Evolutionary conservation across 2,329 filamentous ascomycete species (phyloP), one percentile per base, ranked within the genome.

Genomic region (Dactylellina cionopaga): DNA sequence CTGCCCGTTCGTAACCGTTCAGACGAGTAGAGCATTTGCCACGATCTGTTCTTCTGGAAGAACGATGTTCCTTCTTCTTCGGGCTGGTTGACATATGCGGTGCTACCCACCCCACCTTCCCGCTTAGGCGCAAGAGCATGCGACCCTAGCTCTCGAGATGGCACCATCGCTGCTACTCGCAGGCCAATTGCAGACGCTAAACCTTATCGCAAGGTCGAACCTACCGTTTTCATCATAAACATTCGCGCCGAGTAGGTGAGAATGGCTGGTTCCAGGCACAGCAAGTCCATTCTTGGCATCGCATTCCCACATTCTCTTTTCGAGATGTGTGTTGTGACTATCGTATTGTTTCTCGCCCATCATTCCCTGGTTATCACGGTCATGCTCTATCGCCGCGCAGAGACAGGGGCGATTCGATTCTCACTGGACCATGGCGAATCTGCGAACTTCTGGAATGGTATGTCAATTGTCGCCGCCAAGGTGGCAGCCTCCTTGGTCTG

Each of bases 11-110:
- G 54, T 58, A 58, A 37, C 59, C 68, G 59, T 22, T 22, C n/a
- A 46, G 19, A 33, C 49, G 41, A 56, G 27, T 13, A 25, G 51
- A 37, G 10, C 19, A 43, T 35, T 72, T 47, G 68, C 59, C 56
- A 58, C 43, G 19, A 17, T 13, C 22, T 13, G 44, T 54, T 33
- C 41, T 55, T 59, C 56, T 59, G 46, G 68, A 72, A 65, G 24
- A 54, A 54, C 22, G 31, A 44, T 43, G 13, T 65, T 72, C 68
- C 59, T 72, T 33, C 68, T 59, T 6, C 5, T 72, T 72, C 44
- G 59, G 68, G 68, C 35, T 72, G 68, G 59, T 72, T 72, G 68
- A 72, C 68, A 72, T 62, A 27, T 65, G 59, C 59, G 31, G 39
- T 70, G 52, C 52, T 9, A 64, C 58, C 25, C 46, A 47, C 31